These are phyloP conservation scores for Calonectria ilicicola DNA, from an alignment of 2,329 filamentous ascomycete species.

Conservation along the genomic window DNA sequence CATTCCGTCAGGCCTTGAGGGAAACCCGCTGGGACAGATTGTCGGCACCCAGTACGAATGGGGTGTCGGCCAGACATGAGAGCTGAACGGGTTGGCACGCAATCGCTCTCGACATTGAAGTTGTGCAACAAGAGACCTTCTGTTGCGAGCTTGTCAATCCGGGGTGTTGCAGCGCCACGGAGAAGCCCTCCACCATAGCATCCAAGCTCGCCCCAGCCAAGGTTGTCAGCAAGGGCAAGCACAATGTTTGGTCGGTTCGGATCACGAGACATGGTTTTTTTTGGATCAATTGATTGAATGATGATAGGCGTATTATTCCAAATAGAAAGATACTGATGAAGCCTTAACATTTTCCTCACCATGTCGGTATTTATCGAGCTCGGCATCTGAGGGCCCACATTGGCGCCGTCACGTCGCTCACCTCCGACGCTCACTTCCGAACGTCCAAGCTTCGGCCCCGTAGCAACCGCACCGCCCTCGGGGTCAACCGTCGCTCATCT, in stretches of 20 bases:
- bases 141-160: constrained; percentile 48
- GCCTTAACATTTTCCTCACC: neutral
- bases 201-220: constrained; percentile 52
- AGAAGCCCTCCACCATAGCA: constrained; percentile 49
- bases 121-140: constrained; percentile 50
- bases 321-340: neutral
- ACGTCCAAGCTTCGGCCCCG: neutral
- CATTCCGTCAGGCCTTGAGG: constrained; percentile 48
- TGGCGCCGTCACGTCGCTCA: constrained; percentile 34
- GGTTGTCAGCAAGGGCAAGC: constrained; percentile 51
- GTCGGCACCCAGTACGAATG: constrained; percentile 49
- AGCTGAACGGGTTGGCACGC: constrained; percentile 49
- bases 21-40: constrained; percentile 48
- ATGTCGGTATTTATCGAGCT: neutral
- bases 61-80: constrained; percentile 51
- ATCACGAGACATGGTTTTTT: constrained; percentile 29
- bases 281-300: neutral
- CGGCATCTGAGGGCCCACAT: constrained; percentile 4
- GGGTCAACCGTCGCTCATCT: constrained; percentile 1
- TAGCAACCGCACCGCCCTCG: neutral
- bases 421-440: constrained; percentile 37
- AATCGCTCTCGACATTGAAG: constrained; percentile 53
- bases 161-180: constrained; percentile 48
- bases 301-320: neutral
- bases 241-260: constrained; percentile 44